Base-by-base conservation (phyloP, 164 flowering plant species). In the Taxillus chinensis region DNA sequence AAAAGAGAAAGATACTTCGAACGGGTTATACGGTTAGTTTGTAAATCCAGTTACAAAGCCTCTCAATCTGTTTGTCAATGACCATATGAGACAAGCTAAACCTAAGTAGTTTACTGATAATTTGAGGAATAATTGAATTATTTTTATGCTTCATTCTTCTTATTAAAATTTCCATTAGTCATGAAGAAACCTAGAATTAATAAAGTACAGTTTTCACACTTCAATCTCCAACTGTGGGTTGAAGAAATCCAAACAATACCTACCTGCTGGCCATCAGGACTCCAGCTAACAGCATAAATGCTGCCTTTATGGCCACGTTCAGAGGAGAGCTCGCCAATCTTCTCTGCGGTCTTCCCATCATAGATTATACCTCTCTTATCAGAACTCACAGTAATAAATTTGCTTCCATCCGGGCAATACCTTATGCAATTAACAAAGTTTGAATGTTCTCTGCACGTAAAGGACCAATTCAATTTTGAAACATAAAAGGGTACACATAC, bases 281-380 rank as follows among this genome's bases (percentile, higher is more conserved):
- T 89, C 99, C 99, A 95, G 75, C 97, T 91, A 62, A 87, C 86
- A 66, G 97, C 93, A 78, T 95, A 95, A 63, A 95, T 83, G 79
- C 91, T 95, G 57, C 99, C 99, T 64, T 76, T 82, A 67, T 95
- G 99, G 42, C 85, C 97, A 80, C 82, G 90, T 64, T 87, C 97
- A 41, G 81, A 65, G 8, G 87, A 86, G 51, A 95, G 70, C 76
- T 87, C 89, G 59, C 97, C 97, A 63, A 87, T 81, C 73, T 71
- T 86, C 53, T 86, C 93, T 37, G 84, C 96, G 61, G 82, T 89
- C 71, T 95, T 95, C 7, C 86, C 97, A 77, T 91, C 96, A 80
- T 74, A 91, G 45, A 95, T 16, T 54, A 89, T 65, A 43, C 99
- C 97, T 69, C 78, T 90, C 67, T 91, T 95, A 65, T 95, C 99